Evolutionary conservation across 2,329 filamentous ascomycete species (phyloP).

Genomic region (Arthroderma uncinatum): DNA sequence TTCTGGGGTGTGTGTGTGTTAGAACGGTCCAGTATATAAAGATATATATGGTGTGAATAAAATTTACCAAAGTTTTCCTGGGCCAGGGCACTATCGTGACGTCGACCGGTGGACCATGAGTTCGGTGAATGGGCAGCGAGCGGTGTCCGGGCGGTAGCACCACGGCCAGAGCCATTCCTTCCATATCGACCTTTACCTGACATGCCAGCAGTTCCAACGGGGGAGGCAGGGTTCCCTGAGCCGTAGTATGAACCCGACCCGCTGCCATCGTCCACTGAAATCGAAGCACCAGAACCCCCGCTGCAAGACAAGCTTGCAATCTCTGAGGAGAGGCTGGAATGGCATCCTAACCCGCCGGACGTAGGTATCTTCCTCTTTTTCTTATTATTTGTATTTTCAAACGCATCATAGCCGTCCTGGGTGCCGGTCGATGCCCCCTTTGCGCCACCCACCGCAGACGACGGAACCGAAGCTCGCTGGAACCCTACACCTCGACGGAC

Average conservation of each 20-base stretch:
- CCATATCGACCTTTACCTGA: slow-evolving; percentile 77
- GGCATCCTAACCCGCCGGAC: slow-evolving; percentile 56
- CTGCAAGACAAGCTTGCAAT: slow-evolving; percentile 53
- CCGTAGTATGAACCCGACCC: slow-evolving; percentile 45
- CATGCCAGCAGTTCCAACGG: slow-evolving; percentile 54
- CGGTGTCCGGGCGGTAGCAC: slow-evolving; percentile 48
- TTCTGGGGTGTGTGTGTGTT: slow-evolving; percentile 23
- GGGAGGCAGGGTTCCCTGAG: slow-evolving; percentile 43
- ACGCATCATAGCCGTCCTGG: slow-evolving; percentile 88
- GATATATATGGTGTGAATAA: slow-evolving; percentile 6
- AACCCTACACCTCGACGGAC: slow-evolving; percentile 34
- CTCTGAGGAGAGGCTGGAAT: slow-evolving; percentile 50
- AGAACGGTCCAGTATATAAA: slow-evolving; percentile 16
- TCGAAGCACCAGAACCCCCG: slow-evolving; percentile 35
- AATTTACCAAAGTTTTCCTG: slow-evolving; percentile 22
- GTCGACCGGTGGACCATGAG: slow-evolving; percentile 43
- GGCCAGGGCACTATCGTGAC: slow-evolving; percentile 35
- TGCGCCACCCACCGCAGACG: slow-evolving; percentile 22
- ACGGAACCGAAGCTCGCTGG: slow-evolving; percentile 28
- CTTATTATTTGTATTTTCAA: slow-evolving; percentile 98
- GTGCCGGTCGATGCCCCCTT: slow-evolving; percentile 54
- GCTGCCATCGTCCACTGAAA: slow-evolving; percentile 36
- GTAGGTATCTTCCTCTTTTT: slow-evolving; percentile 98
- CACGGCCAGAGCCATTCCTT: slow-evolving; percentile 36
- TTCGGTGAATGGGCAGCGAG: slow-evolving; percentile 49